Percentiles rank a stretch among this genome's conserved stretches.
These are phyloP conservation scores for Lippia alba DNA, from an alignment of 305 asterid species.

Conservation along the genomic window DNA sequence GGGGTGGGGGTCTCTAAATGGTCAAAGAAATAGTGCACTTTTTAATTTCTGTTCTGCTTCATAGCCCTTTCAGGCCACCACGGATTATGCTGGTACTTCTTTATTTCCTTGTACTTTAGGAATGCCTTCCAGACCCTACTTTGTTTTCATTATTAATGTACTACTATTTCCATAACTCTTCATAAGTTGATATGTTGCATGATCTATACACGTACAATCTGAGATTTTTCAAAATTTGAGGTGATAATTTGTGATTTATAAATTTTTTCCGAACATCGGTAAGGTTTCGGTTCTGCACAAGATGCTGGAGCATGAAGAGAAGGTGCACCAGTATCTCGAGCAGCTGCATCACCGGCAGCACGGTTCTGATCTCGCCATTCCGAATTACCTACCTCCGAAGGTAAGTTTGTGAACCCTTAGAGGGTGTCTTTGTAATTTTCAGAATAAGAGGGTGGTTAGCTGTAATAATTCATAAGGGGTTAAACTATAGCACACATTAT, in stretches of 20 bases:
- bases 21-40: conserved; percentile 3
- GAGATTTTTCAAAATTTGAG: too few relatives aligned
- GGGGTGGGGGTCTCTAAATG: background rate
- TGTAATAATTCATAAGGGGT: too few relatives aligned
- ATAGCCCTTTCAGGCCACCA: background rate
- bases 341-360: conserved; percentile 48
- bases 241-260: background rate
- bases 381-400: conserved; percentile 72
- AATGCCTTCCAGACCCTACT: background rate
- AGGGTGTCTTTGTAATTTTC: too few relatives aligned
- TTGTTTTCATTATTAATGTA: background rate
- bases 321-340: conserved; percentile 64
- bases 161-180: background rate
- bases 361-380: conserved; percentile 53
- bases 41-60: background rate
- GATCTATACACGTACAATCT: background rate
- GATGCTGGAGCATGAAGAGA: conserved; percentile 75
- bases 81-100: background rate
- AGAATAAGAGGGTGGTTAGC: too few relatives aligned
- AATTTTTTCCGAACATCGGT: background rate
- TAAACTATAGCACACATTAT: too few relatives aligned
- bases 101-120: background rate
- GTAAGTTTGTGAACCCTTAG: conserved; percentile 36
- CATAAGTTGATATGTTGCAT: background rate
- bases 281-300: conserved; percentile 70